Base-by-base conservation (phyloP, 2,329 filamentous ascomycete genomes). In the Rhynchosporium secalis region DNA sequence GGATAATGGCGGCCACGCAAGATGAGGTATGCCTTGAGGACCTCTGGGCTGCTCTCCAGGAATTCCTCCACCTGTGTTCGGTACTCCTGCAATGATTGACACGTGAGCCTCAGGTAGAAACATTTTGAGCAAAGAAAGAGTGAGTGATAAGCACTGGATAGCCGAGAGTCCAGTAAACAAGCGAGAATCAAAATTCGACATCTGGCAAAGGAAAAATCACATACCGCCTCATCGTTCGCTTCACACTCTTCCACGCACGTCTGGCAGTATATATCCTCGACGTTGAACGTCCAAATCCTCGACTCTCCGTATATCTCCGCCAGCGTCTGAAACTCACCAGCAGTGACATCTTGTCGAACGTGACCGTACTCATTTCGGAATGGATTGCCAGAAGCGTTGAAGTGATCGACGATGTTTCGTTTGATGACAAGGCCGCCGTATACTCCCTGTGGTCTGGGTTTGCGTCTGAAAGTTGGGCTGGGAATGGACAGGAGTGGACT, bases 251-350 rank as follows among this genome's bases (percentile, higher is more conserved):
- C 31, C 3, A 52, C n/a, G 33, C 49, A 52, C 49, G n/a, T 36
- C 49, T n/a, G 6, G 13, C 49, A 52, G 26, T 12, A 52, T 7
- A 52, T 9, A 3, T 52, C 49, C 49, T 52, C 49, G 13, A 52
- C 8, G 12, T 40, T 38, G 31, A 52, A 38, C 4, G 49, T 52
- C 49, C 49, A 52, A 20, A 36, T 33, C 33, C 9, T 52, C n/a
- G 29, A 38, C 49, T 52, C 49, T 26, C 49, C 31, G 38, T 52
- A 52, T 8, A 36, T 10, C n/a, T 52, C 31, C 15, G 49, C 49
- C n/a, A 52, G 15, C 4, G 33, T 38, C n/a, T 33, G 31, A 9
- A 52, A 26, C 15, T 52, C 31, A 3, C n/a, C 28, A 5, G 49
- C 15, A 2, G 31, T 52, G 33, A 52, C 31, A 40, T 52, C 49